These are phyloP conservation scores for Cladosporium cucumerinum DNA, from an alignment of 2,329 filamentous ascomycete genomes.

Conservation along the genomic window DNA sequence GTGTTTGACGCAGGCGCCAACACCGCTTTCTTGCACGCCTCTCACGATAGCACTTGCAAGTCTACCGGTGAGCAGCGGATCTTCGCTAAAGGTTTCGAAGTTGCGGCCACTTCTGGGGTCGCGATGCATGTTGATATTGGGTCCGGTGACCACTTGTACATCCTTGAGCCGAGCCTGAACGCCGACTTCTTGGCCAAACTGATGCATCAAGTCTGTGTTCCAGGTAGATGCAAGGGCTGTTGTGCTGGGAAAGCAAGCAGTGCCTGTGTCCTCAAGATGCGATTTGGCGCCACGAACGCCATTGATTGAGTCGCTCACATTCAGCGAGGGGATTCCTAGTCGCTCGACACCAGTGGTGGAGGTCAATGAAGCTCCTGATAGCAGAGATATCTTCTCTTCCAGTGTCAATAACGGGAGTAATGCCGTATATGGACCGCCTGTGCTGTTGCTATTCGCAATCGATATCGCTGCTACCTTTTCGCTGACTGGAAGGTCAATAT, in stretches of 20 bases:
- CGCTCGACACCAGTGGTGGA: conserved; percentile 26
- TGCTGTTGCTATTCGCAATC: not conserved
- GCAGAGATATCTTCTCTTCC: conserved; percentile 31
- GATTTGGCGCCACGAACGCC: conserved; percentile 66
- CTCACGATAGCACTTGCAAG: conserved; percentile 59
- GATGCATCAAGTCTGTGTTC: conserved; percentile 22
- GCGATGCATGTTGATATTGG: conserved; percentile 28
- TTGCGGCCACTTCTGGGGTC: conserved; percentile 63
- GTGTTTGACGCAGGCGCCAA: conserved; percentile 77
- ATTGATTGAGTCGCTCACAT: conserved; percentile 67
- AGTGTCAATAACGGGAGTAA: conserved; percentile 29
- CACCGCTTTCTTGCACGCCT: conserved; percentile 67
- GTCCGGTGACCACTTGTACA: conserved; percentile 27
- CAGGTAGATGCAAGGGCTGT: conserved; percentile 30
- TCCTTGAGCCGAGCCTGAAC: conserved; percentile 29
- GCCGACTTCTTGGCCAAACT: conserved; percentile 27
- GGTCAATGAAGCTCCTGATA: conserved; percentile 42
- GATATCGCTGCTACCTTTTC: not conserved
- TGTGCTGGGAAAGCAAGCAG: conserved; percentile 70
- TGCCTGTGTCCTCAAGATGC: conserved; percentile 58
- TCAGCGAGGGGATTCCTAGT: conserved; percentile 61
- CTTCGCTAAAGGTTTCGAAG: conserved; percentile 84
- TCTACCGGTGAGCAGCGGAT: conserved; percentile 72
- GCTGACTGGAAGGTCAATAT: not conserved
- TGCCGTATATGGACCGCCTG: not conserved